Percentiles rank a stretch among this genome's conserved stretches.
phyloP scores from a whole-genome alignment of 129 eudicot genomes.

The Scalesia atractyloides region DNA sequence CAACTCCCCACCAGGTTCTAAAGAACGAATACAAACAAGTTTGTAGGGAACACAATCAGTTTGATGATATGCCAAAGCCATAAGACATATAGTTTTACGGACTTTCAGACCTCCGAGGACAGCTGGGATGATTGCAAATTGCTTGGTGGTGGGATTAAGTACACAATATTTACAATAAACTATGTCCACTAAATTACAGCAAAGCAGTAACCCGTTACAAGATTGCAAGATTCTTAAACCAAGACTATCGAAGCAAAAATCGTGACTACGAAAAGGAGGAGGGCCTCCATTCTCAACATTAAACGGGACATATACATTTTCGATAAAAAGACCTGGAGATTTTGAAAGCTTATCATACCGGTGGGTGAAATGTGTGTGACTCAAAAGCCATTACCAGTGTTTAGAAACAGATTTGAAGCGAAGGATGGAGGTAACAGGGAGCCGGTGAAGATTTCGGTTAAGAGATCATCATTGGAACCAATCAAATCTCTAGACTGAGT shows the following conservation, averaged over 20 bases:
- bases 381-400: not conserved
- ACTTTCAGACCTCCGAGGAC: not conserved
- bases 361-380: not conserved
- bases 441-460: not conserved
- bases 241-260: no score
- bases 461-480: no score
- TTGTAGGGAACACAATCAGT: slow-evolving; percentile 4
- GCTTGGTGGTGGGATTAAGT: no score
- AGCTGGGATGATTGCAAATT: no score
- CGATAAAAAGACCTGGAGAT: not conserved
- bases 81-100: not conserved
- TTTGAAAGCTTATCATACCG: not conserved
- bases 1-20: no score
- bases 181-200: not conserved
- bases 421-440: not conserved
- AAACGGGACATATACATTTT: not conserved
- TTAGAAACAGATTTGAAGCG: not conserved
- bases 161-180: no score
- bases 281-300: no score
- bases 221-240: not conserved
- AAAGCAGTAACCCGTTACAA: slow-evolving; percentile 2
- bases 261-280: no score
- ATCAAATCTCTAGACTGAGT: not conserved
- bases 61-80: not conserved
- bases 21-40: not conserved